Evolutionary conservation across 2,329 filamentous ascomycete species (phyloP).

Genomic region (Stagonosporopsis cucurbitacearum): DNA sequence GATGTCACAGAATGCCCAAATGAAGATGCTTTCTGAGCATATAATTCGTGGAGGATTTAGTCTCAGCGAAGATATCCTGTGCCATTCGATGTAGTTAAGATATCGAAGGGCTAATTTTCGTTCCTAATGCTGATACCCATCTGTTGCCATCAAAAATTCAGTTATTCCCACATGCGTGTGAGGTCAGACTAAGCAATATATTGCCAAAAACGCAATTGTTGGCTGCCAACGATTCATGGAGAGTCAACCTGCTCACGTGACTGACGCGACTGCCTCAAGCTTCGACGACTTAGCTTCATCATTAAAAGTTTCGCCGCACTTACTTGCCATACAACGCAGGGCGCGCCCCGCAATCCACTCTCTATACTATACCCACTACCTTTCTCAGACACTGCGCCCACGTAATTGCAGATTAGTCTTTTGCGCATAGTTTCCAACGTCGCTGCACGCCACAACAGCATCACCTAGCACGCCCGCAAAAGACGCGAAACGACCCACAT

Average conservation of each 20-base stretch:
- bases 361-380: constrained; percentile 13
- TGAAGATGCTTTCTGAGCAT: constrained; percentile 70
- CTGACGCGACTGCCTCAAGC: not conserved
- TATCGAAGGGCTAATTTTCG: constrained; percentile 1
- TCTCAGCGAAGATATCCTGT: constrained; percentile 17
- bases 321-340: constrained; percentile 29
- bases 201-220: too few species aligned
- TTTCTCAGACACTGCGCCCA: constrained; percentile 17
- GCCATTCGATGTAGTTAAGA: not conserved
- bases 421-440: constrained; percentile 14
- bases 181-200: too few species aligned
- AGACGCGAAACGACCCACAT: constrained; percentile 25
- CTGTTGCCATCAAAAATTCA: not conserved
- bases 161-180: too few species aligned
- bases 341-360: constrained; percentile 32
- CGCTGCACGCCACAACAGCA: constrained; percentile 4
- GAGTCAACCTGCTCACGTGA: constrained; percentile 3
- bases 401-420: constrained; percentile 10
- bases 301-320: constrained; percentile 24
- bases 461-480: constrained; percentile 26
- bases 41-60: not conserved
- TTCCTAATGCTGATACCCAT: constrained; percentile 18
- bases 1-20: constrained; percentile 95
- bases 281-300: constrained; percentile 12
- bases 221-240: not conserved